Base-by-base conservation (phyloP, 2,329 filamentous ascomycete species). In the Neophaeococcomyces mojaviensis region DNA sequence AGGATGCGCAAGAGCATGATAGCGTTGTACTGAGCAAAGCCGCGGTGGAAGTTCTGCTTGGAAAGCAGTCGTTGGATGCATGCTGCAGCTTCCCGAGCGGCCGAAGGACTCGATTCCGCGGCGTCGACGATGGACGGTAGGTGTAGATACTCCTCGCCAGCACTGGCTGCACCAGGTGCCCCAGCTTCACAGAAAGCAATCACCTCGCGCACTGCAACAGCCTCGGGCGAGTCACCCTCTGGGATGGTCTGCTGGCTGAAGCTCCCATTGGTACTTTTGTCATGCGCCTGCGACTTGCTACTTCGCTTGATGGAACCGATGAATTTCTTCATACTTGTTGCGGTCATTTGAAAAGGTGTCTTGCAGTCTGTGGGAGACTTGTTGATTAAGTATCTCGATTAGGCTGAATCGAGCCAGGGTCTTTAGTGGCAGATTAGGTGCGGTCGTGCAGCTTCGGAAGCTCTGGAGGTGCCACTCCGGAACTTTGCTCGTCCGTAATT, bases 1-100 rank as follows among this genome's bases (percentile, higher is more conserved):
- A 98, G 72, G 59, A 98, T 98, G 51, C 90, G 84, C 56, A 94
- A 74, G 46, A 98, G 77, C 92, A 97, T 97, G 59, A 97, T 81
- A 52, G 88, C 84, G 68, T 97, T 96, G 74, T 96, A 97, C 66
- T 97, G 90, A 56, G 82, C 81, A 58, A 85, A 81, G 8, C 86
- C 79, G 36, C 72, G 67, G 28, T 62, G 62, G 54, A 67, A 73
- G 66, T 86, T 81, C 37, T 89, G 84, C 55, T 81, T 83, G 57
- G 79, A 76, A 49, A 98, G 72, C 63, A 83, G 90, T 64, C 87
- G 89, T 62, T 87, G 84, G 61, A 97, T 87, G 54, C 84, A 73
- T 54, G 78, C 72, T 40, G 88, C 88, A 57, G 86, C 87, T 58
- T 89, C 85, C 53, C 82, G 80, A 19, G 90, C 89, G 4, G 92